Percentiles rank a stretch among this genome's conserved stretches.
phyloP scores from a whole-genome alignment of 2,329 filamentous ascomycete species.

The Eutypa lata region DNA sequence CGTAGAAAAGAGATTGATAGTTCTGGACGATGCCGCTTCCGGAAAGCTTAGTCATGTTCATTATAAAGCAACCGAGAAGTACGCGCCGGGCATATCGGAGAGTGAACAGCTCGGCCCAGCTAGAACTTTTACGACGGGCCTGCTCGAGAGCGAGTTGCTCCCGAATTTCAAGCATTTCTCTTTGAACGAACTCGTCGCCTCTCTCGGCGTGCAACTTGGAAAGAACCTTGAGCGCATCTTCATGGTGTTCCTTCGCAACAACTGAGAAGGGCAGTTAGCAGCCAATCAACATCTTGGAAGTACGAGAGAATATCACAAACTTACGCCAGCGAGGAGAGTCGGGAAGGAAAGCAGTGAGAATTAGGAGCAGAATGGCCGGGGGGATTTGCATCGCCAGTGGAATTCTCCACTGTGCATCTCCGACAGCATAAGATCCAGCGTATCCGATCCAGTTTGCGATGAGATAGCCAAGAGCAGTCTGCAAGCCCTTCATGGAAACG shows the following conservation, averaged over 20 bases:
- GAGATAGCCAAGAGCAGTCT: slow-evolving; percentile 35
- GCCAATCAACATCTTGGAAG: not conserved
- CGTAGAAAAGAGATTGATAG: slow-evolving; percentile 32
- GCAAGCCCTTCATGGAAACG: slow-evolving; percentile 31
- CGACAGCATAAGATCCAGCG: slow-evolving; percentile 27
- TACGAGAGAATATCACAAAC: not conserved
- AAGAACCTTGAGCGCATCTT: slow-evolving; percentile 22
- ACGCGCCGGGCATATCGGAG: slow-evolving; percentile 25
- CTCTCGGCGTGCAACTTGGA: slow-evolving; percentile 20
- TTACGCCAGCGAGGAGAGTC: slow-evolving; percentile 26
- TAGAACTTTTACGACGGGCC: slow-evolving; percentile 8
- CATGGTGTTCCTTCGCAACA: slow-evolving; percentile 18
- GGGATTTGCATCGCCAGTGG: slow-evolving; percentile 32
- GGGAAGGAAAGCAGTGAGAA: slow-evolving; percentile 20
- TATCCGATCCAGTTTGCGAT: slow-evolving; percentile 39
- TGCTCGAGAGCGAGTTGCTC: slow-evolving; percentile 21
- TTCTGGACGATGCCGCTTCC: slow-evolving; percentile 30
- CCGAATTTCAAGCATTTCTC: slow-evolving; percentile 20
- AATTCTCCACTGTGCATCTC: slow-evolving; percentile 31
- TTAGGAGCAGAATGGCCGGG: slow-evolving; percentile 12
- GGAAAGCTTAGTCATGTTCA: slow-evolving; percentile 29
- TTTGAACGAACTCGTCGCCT: slow-evolving; percentile 18
- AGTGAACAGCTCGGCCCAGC: slow-evolving; percentile 23
- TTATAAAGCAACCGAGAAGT: slow-evolving; percentile 24
- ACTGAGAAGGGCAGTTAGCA: slow-evolving; percentile 6